These are phyloP conservation scores for Barnettozyma sucrosica DNA, from an alignment of 805 yeast genomes.

Conservation along the genomic window DNA sequence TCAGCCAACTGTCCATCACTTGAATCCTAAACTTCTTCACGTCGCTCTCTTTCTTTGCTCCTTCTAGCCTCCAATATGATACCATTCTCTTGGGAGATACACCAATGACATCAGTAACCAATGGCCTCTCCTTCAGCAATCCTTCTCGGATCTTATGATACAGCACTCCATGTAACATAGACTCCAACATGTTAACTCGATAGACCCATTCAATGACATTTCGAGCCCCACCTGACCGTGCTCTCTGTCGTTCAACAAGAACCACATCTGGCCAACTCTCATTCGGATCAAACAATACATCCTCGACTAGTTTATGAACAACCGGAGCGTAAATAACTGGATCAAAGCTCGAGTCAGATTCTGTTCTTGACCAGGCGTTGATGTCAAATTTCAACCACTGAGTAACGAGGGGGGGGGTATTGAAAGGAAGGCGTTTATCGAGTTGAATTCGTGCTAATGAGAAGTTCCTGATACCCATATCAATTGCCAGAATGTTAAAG, in stretches of 20 bases:
- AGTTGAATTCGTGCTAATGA: slow-evolving; percentile 26
- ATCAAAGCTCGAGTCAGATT: slow-evolving; percentile 12
- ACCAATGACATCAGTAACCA: slow-evolving; percentile 13
- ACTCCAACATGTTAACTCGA: slow-evolving; percentile 49
- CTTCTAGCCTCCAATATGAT: slow-evolving; percentile 19
- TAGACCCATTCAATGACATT: slow-evolving; percentile 45
- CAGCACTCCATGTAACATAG: slow-evolving; percentile 35
- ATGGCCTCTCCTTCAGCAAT: background rate
- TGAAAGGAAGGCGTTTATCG: slow-evolving; percentile 19
- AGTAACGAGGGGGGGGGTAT: slow-evolving; percentile 22
- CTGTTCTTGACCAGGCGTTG: slow-evolving; percentile 13
- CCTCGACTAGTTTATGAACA: slow-evolving; percentile 24
- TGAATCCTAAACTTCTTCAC: slow-evolving; percentile 15
- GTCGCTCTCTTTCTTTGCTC: slow-evolving; percentile 7
- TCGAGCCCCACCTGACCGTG: slow-evolving; percentile 42
- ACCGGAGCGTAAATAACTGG: slow-evolving; percentile 24
- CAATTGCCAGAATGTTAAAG: slow-evolving; percentile 29
- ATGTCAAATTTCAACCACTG: slow-evolving; percentile 34
- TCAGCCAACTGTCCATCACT: slow-evolving; percentile 20
- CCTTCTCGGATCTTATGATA: slow-evolving; percentile 8
- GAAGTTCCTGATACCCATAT: slow-evolving; percentile 34
- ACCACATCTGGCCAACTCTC: slow-evolving; percentile 33
- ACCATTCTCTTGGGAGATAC: slow-evolving; percentile 22
- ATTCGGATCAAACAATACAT: slow-evolving; percentile 18
- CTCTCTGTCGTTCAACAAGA: slow-evolving; percentile 52